Evolutionary conservation across 1,284 basidiomycete species (phyloP).

Genomic region (Sanguinoderma infundibulare): DNA sequence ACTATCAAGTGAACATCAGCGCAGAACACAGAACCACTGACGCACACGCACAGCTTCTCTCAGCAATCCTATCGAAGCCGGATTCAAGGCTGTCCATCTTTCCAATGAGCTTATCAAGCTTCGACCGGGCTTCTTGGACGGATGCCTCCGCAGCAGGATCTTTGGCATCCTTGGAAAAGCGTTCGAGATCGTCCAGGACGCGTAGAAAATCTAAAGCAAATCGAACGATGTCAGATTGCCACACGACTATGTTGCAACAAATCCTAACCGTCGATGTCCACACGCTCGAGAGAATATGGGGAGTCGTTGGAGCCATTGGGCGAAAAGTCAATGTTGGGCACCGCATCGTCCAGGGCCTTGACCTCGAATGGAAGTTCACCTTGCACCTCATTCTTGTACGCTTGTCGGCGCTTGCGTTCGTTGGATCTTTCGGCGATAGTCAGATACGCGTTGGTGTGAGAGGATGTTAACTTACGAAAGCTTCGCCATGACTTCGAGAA

Average conservation of each 20-base stretch:
- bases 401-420: constrained; percentile 78
- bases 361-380: constrained; percentile 83
- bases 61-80: constrained; percentile 81
- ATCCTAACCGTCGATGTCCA: constrained; percentile 72
- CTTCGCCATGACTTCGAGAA: constrained; percentile 84
- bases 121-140: constrained; percentile 62
- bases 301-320: constrained; percentile 53
- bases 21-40: constrained; percentile 4
- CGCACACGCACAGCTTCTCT: constrained; percentile 62
- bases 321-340: constrained; percentile 79
- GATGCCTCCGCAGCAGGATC: constrained; percentile 54
- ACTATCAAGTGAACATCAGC: constrained; percentile 45
- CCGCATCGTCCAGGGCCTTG: constrained; percentile 74
- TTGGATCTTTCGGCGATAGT: constrained; percentile 48
- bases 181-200: constrained; percentile 69
- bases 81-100: constrained; percentile 80
- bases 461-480: constrained; percentile 79
- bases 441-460: too few relatives aligned
- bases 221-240: neutral
- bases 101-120: constrained; percentile 67
- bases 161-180: constrained; percentile 48
- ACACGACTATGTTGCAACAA: neutral
- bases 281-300: constrained; percentile 67
- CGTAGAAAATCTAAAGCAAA: constrained; percentile 56
- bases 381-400: constrained; percentile 79